phyloP scores from a whole-genome alignment of 2,329 filamentous ascomycete genomes.

The Penicillium expansum region DNA sequence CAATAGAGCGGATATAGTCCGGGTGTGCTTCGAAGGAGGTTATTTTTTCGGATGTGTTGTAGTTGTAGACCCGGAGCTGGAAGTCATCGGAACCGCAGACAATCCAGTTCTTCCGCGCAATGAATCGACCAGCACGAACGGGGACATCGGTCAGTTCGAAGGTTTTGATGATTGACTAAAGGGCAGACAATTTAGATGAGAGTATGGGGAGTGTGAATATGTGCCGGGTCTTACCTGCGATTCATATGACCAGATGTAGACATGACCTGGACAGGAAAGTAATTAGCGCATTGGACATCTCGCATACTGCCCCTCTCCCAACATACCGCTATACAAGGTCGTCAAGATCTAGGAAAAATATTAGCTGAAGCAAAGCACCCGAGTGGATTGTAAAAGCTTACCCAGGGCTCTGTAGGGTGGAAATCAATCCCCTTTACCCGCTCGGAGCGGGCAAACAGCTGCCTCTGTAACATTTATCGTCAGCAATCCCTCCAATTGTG shows the following conservation, averaged over 20 bases:
- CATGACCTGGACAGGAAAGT: constrained; percentile 64
- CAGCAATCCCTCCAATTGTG: constrained; percentile 31
- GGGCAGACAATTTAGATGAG: constrained; percentile 21
- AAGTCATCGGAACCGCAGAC: constrained; percentile 95
- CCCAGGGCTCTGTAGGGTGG: constrained; percentile 95
- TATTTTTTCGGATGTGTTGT: constrained; percentile 99
- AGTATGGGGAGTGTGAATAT: not conserved
- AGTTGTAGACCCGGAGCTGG: constrained; percentile 88
- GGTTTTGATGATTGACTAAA: constrained; percentile 85
- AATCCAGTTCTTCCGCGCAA: constrained; percentile 98
- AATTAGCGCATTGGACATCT: constrained; percentile 26
- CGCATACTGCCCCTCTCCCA: constrained; percentile 3
- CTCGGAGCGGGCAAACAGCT: constrained; percentile 85
- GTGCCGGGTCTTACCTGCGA: constrained; percentile 59
- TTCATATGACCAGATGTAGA: constrained; percentile 99
- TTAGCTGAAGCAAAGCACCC: constrained; percentile 21
- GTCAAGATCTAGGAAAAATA: constrained; percentile 66
- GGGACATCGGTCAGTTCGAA: constrained; percentile 99
- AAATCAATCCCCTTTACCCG: constrained; percentile 98
- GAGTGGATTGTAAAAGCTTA: constrained; percentile 42
- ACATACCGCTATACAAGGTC: constrained; percentile 87
- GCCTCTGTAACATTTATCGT: constrained; percentile 57
- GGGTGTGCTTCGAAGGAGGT: constrained; percentile 96
- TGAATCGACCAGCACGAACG: constrained; percentile 91
- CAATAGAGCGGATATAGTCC: constrained; percentile 96